A percentile compares a stretch with the other conserved stretches of the same genome.
Evolutionary conservation across 1,139 yeast species (phyloP).

Genomic region (Hansenula anomala): DNA sequence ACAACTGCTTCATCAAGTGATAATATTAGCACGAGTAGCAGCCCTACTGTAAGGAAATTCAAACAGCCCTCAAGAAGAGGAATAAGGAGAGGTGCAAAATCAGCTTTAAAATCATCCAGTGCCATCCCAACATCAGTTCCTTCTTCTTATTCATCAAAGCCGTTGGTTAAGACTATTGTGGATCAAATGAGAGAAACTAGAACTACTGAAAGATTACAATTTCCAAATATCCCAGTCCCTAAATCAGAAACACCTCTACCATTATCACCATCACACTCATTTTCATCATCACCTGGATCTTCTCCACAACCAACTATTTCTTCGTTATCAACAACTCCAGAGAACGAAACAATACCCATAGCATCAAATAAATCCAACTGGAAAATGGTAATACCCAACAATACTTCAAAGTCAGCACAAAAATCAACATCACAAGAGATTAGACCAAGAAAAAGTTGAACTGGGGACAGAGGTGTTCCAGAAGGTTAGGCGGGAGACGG

Average conservation of each 20-base stretch:
- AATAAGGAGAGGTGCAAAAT: neutral
- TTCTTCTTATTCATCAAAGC: too few relatives aligned
- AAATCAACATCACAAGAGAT: constrained; percentile 47
- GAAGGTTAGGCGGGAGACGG: too few relatives aligned
- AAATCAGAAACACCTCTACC: neutral
- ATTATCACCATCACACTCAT: constrained; percentile 5
- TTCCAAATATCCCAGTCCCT: too few relatives aligned
- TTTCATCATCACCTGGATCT: constrained; percentile 1
- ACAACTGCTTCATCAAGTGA: neutral
- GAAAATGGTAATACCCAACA: constrained; percentile 5
- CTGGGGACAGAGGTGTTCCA: too few relatives aligned
- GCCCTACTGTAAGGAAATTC: constrained; percentile 7
- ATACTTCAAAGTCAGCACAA: constrained; percentile 34
- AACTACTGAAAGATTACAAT: neutral
- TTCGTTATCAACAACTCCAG: constrained; percentile 1
- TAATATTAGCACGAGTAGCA: neutral
- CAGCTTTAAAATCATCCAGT: too few relatives aligned
- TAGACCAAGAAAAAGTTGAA: too few relatives aligned
- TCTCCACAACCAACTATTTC: constrained; percentile 1
- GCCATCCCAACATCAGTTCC: too few relatives aligned
- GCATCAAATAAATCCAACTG: constrained; percentile 6
- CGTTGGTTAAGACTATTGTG: constrained; percentile 13
- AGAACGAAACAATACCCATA: constrained; percentile 1
- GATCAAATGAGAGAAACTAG: constrained; percentile 16
- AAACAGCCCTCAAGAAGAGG: constrained; percentile 18